phyloP scores from a whole-genome alignment of 257 asterid species.

The Penstemon davidsonii region DNA sequence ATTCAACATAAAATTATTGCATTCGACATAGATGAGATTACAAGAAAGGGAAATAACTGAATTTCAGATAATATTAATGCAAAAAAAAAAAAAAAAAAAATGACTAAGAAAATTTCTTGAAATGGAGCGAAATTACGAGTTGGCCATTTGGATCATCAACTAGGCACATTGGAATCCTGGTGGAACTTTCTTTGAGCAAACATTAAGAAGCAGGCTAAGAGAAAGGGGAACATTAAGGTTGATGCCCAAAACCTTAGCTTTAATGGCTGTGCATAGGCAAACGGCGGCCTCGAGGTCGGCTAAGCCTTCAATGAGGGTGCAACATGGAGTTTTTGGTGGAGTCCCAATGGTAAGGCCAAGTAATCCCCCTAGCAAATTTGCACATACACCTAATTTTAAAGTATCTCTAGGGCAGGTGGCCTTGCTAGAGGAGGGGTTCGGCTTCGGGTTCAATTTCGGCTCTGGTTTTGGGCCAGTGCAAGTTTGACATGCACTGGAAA shows the following conservation, averaged over 20 bases:
- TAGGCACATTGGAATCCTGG: conserved; percentile 50
- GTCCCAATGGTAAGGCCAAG: conserved; percentile 40
- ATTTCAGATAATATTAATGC: no score
- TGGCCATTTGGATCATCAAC: no score
- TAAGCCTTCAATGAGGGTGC: conserved; percentile 48
- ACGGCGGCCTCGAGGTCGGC: conserved; percentile 57
- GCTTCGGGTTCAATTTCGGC: conserved; percentile 22
- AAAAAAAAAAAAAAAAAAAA: no score
- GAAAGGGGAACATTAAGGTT: conserved; percentile 58
- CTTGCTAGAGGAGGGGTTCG: conserved; percentile 34
- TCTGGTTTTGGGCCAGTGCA: conserved; percentile 35
- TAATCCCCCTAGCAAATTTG: conserved; percentile 44
- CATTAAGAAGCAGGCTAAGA: conserved; percentile 47
- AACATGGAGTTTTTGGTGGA: conserved; percentile 54
- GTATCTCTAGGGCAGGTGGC: conserved; percentile 58
- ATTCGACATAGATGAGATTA: no score
- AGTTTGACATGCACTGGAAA: conserved; percentile 50
- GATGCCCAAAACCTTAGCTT: conserved; percentile 59
- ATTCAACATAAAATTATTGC: no score
- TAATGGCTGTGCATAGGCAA: conserved; percentile 69
- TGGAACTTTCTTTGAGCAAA: conserved; percentile 54
- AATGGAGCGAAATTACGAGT: no score
- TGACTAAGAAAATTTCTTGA: no score
- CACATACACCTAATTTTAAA: conserved; percentile 60
- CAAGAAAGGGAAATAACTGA: no score